A percentile compares a stretch with the other conserved stretches of the same genome.
Conservation (phyloP, 192 early-diverging fungal species). For the Backusella westeae region DNA sequence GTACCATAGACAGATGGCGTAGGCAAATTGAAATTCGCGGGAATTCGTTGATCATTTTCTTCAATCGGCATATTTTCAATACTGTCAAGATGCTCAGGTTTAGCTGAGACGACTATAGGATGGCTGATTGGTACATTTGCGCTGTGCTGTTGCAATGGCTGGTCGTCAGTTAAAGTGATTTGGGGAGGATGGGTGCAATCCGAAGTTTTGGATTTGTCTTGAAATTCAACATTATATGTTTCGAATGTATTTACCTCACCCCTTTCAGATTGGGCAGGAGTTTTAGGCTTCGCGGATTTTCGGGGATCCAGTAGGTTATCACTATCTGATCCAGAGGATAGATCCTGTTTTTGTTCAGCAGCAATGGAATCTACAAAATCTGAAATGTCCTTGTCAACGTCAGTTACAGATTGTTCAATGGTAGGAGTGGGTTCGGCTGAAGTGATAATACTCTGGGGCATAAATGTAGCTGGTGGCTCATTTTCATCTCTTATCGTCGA, state of each 20-base stretch:
- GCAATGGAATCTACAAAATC: conserved; percentile 8
- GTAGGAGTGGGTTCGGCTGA: conserved; percentile 22
- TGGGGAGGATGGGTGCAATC: not conserved
- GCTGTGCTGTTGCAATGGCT: not conserved
- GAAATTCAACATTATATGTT: not conserved
- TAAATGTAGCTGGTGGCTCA: not conserved
- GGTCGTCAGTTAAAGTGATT: not conserved
- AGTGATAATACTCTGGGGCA: conserved; percentile 16
- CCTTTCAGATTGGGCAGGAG: not conserved
- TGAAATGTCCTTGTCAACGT: not conserved
- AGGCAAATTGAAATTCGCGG: not conserved
- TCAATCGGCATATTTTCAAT: not conserved
- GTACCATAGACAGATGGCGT: not conserved
- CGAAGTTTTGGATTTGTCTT: not conserved
- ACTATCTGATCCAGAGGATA: not conserved
- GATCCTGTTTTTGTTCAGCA: not conserved
- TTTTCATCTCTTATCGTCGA: not conserved
- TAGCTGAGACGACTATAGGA: not conserved
- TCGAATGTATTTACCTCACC: not conserved
- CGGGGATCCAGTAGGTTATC: not conserved
- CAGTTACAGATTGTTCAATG: not conserved
- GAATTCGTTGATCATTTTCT: not conserved
- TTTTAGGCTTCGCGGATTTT: not conserved
- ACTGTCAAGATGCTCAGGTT: not conserved
- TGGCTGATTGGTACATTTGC: not conserved